Evolutionary conservation across 2,329 filamentous ascomycete species (phyloP).

Genomic region (Seiridium cupressi): DNA sequence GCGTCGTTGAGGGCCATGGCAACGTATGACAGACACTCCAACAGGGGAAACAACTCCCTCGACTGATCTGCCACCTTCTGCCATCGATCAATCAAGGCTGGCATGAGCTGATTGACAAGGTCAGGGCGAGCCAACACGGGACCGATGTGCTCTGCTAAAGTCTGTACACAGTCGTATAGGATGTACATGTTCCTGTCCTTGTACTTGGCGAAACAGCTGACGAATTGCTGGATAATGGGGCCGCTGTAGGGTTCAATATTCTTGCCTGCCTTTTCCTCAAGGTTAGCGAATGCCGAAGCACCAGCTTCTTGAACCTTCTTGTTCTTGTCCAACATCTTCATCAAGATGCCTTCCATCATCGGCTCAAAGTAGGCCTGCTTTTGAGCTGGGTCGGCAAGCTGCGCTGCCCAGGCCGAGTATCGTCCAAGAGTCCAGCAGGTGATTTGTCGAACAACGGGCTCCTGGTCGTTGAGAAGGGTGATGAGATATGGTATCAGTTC

Average conservation of each 20-base stretch:
- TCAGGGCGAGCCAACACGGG: slow-evolving; percentile 76
- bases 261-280: slow-evolving; percentile 89
- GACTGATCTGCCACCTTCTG: slow-evolving; percentile 84
- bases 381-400: slow-evolving; percentile 64
- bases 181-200: slow-evolving; percentile 99
- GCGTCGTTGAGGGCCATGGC: slow-evolving; percentile 78
- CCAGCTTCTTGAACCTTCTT: slow-evolving; percentile 98
- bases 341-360: slow-evolving; percentile 94
- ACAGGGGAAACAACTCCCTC: slow-evolving; percentile 85
- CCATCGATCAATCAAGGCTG: slow-evolving; percentile 85
- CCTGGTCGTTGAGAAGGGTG: slow-evolving; percentile 75
- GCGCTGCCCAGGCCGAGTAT: slow-evolving; percentile 89
- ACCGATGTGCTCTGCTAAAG: slow-evolving; percentile 87
- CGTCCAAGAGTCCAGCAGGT: slow-evolving; percentile 96
- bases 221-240: slow-evolving; percentile 89
- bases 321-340: slow-evolving; percentile 93
- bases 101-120: slow-evolving; percentile 86
- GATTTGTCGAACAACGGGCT: slow-evolving; percentile 92
- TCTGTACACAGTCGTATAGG: slow-evolving; percentile 97
- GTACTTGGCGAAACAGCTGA: slow-evolving; percentile 89
- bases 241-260: slow-evolving; percentile 81
- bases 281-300: slow-evolving; percentile 90
- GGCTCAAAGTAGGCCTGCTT: slow-evolving; percentile 83
- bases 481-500: slow-evolving; percentile 90
- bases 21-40: slow-evolving; percentile 96